Evolutionary conservation across 805 yeast genomes (phyloP), one percentile per base, ranked within the genome.

Genomic region (Candida berthetii): DNA sequence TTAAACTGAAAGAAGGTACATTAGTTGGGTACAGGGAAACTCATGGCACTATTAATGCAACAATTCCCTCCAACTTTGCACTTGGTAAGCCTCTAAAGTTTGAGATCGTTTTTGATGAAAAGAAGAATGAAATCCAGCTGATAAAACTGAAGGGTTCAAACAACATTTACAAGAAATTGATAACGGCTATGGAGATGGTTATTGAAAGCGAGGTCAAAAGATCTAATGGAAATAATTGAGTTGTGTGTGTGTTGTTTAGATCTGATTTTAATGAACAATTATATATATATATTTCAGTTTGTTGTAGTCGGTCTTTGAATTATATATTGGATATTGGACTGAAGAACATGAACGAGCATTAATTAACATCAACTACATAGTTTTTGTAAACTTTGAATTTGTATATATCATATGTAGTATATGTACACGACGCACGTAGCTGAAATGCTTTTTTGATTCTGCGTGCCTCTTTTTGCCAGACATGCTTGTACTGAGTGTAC

Each of bases 1-100:
- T 74, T 52, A 72, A 73, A 49, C 58, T 64, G 41, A 64, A 71
- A 40, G 80, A 75, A 53, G 80, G 80, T 0, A 64, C 79, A 3
- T 63, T 75, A 20, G 69, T 68, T 13, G 65, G 64, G 3, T 58
- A 72, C 31, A 72, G 66, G 42, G 72, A 69, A 40, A 69, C 65
- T 41, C 64, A 66, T 46, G 68, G 72, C 4, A 47, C 64, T 14
- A 65, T 75, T 17, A 64, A 62, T 43, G 78, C 79, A 2, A 58
- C 63, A 15, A 65, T 75, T 14, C 78, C 80, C n/a, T 54, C 72
- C 13, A 62, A 64, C 32, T 71, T 58, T 48, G 68, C 76, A 2
- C 53, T 61, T 36, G 74, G 75, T 11, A 62, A 73, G 42, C 72
- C 72, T 42, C 58, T 75, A 48, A 67, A 62, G 47, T 75, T 75